Base-by-base conservation (phyloP, 2,329 filamentous ascomycete genomes). In the Venturia nashicola region DNA sequence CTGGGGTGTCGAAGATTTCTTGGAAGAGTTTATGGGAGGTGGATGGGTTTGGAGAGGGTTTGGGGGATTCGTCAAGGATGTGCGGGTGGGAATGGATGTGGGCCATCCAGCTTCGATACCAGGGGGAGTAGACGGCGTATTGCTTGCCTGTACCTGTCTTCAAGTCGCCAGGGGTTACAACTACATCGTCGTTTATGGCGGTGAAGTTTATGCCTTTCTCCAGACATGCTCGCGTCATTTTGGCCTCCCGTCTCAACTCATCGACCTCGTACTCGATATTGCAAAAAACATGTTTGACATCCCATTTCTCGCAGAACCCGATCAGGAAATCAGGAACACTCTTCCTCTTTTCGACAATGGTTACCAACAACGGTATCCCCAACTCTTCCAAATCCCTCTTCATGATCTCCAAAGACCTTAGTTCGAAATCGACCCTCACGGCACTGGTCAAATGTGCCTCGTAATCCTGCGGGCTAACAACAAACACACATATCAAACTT, bases 101-200 rank as follows among this genome's bases (percentile, higher is more conserved):
- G 6, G 68, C 70, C 0, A 81, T 72, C 79, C 79, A 82, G 0
- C 71, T 70, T 62, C 74, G 76, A 66, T 80, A 78, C 65, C 80
- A 82, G 0, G 79, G 79, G 0, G 78, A 80, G 70, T 81, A 82
- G 12, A 81, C 78, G 64, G 81, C 81, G 72, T 78, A 77, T 0
- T 79, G 79, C 40, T 74, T 78, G 4, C 77, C 79, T 12, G 60
- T 70, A 1, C 75, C 73, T 0, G 75, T 79, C 1, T 67, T 68
- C 66, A 82, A 71, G 1, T 72, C 73, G 5, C 77, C 77, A 1
- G 79, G 79, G 61, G 78, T 75, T 7, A 81, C 71, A 2, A 80
- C 73, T 0, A 78, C 80, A 67, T 81, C 79, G 66, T 82, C 80
- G 65, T 82, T 79, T 55, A 76, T 76, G 9, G 81, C 73, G 5